phyloP scores from a whole-genome alignment of 192 early-diverging fungal species.

The Tieghemiomyces parasiticus region DNA sequence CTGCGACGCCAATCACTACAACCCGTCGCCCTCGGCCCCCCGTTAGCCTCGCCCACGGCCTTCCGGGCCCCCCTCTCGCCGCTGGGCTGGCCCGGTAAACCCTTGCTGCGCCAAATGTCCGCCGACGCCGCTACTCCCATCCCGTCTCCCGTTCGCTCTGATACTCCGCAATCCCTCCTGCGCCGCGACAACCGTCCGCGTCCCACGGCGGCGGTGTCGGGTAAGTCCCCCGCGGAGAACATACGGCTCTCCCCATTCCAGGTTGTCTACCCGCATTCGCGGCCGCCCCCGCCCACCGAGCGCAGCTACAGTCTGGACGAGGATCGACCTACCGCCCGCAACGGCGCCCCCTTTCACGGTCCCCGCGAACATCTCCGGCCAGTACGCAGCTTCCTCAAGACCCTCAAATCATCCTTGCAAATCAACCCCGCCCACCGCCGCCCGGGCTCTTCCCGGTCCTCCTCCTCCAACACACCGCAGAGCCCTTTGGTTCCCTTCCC shows the following conservation, averaged over 20 bases:
- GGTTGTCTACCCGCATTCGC: constrained; percentile 3
- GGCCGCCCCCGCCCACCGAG: not conserved
- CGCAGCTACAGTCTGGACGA: constrained; percentile 12
- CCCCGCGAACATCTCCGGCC: constrained; percentile 4
- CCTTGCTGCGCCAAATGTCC: not conserved
- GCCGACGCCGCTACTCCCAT: not conserved
- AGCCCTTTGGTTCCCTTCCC: constrained; percentile 6
- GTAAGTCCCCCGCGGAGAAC: too few relatives aligned
- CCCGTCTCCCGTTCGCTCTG: not conserved
- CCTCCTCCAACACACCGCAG: constrained; percentile 9
- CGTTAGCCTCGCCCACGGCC: too few relatives aligned
- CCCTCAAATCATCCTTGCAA: constrained; percentile 1
- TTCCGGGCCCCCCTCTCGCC: too few relatives aligned
- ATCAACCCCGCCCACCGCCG: not conserved
- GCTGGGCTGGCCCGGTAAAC: not conserved
- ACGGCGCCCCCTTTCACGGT: not conserved
- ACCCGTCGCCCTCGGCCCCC: too few relatives aligned
- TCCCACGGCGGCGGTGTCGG: too few relatives aligned
- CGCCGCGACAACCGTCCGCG: too few relatives aligned
- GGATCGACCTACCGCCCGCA: constrained; percentile 8
- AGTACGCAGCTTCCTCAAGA: constrained; percentile 1
- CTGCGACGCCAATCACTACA: too few relatives aligned
- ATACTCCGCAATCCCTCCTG: too few relatives aligned
- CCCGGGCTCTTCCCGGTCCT: constrained; percentile 6
- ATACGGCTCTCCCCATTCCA: constrained; percentile 6